Conservation (phyloP, 2,329 filamentous ascomycete species). For the Lachnum nothofagi region DNA sequence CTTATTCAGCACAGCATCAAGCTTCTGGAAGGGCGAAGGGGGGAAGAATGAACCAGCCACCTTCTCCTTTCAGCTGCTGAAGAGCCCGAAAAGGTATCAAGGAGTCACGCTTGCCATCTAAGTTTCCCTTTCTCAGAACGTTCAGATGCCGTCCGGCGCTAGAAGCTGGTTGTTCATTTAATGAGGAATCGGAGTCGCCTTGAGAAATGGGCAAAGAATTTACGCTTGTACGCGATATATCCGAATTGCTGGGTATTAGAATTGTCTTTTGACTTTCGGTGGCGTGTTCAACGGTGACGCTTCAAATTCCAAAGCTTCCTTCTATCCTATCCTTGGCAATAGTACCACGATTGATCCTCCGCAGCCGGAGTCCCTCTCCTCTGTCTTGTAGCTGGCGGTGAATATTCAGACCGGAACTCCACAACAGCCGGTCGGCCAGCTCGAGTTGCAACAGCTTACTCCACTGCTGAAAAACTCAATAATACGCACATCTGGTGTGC, state of each 20-base stretch:
- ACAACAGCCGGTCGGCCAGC: no score
- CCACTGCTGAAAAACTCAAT: not conserved
- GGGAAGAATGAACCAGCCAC: slow-evolving; percentile 1
- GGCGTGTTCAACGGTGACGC: not conserved
- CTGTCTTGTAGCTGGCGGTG: no score
- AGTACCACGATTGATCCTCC: no score
- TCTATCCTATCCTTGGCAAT: no score
- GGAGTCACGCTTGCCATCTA: not conserved
- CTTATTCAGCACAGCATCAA: slow-evolving; percentile 1
- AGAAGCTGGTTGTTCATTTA: not conserved
- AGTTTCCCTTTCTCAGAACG: slow-evolving; percentile 4
- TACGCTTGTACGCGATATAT: no score
- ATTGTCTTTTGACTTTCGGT: no score
- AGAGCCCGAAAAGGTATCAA: not conserved
- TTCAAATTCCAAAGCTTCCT: not conserved
- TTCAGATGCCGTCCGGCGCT: not conserved
- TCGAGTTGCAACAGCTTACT: no score
- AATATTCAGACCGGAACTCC: no score
- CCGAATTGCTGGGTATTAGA: no score
- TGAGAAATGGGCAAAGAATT: no score
- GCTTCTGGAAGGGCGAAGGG: not conserved
- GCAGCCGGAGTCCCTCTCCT: not conserved
- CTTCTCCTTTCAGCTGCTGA: slow-evolving; percentile 5
- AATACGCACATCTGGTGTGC: not conserved
- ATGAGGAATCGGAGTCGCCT: not conserved